Evolutionary conservation across 2,329 filamentous ascomycete genomes (phyloP).

Genomic region (Hymenoscyphus fraxineus): DNA sequence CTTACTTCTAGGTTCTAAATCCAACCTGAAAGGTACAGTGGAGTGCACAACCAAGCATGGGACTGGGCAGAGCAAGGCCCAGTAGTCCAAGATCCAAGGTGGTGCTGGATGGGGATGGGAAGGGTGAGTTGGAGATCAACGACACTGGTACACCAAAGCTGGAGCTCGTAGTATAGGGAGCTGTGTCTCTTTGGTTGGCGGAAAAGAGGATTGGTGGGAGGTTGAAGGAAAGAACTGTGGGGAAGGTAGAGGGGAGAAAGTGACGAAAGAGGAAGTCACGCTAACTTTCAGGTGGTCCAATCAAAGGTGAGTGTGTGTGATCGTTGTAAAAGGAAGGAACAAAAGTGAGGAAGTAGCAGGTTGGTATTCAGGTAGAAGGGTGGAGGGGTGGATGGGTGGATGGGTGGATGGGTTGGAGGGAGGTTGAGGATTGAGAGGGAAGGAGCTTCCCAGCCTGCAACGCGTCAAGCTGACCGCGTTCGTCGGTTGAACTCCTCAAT

Average conservation of each 20-base stretch:
- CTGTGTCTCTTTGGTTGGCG: not conserved
- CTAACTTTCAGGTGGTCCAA: not conserved
- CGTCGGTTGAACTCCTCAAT: not conserved
- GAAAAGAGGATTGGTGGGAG: not conserved
- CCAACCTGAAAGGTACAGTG: not conserved
- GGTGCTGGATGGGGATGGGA: not conserved
- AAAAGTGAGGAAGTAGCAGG: not conserved
- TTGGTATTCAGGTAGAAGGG: too few relatives aligned
- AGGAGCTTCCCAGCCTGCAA: not conserved
- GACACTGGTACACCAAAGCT: not conserved
- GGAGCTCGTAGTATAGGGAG: not conserved
- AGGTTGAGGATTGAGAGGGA: not conserved
- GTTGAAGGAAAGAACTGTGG: slow-evolving; percentile 2
- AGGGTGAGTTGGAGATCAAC: not conserved
- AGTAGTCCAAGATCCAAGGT: slow-evolving; percentile 1
- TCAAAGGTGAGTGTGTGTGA: not conserved
- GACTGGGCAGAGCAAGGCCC: not conserved
- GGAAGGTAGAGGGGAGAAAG: not conserved
- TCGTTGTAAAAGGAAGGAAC: not conserved
- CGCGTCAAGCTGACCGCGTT: not conserved
- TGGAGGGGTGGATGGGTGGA: too few relatives aligned
- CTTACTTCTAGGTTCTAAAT: not conserved
- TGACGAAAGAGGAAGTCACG: not conserved
- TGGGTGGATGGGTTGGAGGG: not conserved
- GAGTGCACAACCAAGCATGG: not conserved